These are phyloP conservation scores for Calonectria pseudoreteaudii DNA, from an alignment of 2,329 filamentous ascomycete species.

Conservation along the genomic window DNA sequence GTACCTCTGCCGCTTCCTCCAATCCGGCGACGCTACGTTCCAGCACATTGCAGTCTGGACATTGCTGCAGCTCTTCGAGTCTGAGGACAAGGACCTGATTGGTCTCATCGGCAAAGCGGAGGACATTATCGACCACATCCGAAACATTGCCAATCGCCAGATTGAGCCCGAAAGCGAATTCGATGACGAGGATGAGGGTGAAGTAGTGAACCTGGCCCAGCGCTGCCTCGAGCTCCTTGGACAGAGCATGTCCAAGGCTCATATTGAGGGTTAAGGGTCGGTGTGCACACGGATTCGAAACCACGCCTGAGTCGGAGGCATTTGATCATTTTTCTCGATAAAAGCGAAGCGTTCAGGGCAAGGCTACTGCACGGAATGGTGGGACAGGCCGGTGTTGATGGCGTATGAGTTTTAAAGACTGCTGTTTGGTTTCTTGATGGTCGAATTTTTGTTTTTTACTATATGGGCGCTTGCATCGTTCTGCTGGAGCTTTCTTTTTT, in stretches of 20 bases:
- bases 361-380: slow-evolving; percentile 29
- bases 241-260: slow-evolving; percentile 79
- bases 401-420: slow-evolving; percentile 46
- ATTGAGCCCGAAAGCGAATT: slow-evolving; percentile 89
- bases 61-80: slow-evolving; percentile 92
- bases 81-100: slow-evolving; percentile 90
- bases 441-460: slow-evolving; percentile 34
- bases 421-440: slow-evolving; percentile 37
- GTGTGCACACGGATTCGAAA: neutral
- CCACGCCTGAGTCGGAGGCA: slow-evolving; percentile 14
- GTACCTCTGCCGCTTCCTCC: slow-evolving; percentile 92
- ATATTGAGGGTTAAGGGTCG: slow-evolving; percentile 78
- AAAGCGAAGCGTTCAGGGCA: slow-evolving; percentile 42
- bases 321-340: slow-evolving; percentile 39
- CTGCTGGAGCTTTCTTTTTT: slow-evolving; percentile 32
- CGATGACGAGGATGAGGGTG: slow-evolving; percentile 90
- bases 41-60: slow-evolving; percentile 99
- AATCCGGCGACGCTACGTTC: slow-evolving; percentile 95
- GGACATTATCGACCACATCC: slow-evolving; percentile 92
- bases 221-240: slow-evolving; percentile 89
- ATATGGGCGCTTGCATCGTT: slow-evolving; percentile 35
- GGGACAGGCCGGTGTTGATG: slow-evolving; percentile 44
- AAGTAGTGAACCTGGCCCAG: slow-evolving; percentile 91
- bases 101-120: slow-evolving; percentile 89
- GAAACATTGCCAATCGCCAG: slow-evolving; percentile 88